Evolutionary conservation across 2,329 filamentous ascomycete species (phyloP), one percentile per base, ranked within the genome.

Genomic region (Plenodomus lindquistii): DNA sequence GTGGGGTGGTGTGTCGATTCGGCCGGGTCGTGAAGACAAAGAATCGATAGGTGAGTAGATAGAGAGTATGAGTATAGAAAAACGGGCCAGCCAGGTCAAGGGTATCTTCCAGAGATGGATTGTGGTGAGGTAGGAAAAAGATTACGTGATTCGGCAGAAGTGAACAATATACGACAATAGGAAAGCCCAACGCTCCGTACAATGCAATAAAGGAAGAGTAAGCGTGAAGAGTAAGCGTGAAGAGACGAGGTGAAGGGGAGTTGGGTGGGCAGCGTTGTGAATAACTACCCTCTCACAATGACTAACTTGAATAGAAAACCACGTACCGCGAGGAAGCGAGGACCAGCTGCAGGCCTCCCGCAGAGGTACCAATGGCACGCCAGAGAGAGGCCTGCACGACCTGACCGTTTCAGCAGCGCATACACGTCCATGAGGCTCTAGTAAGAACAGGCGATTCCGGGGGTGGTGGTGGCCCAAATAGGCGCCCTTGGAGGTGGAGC

Each of bases 361-460:
- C 58, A 31, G 54, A 60, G 62, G 65, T 65, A 65, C 69, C 66
- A 69, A 67, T 69, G 57, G 62, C 62, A 71, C 68, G 59, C 63
- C 66, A 67, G 67, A 68, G 63, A 61, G 55, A 63, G 61, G 66
- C 57, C 67, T 66, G 63, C 63, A 65, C 66, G 62, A 66, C 63
- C 62, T 60, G 59, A 61, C 64, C 63, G 74, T 75, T 74, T 74
- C 74, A 71, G 59, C 57, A 65, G 67, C 52, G 64, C 61, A 72
- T 67, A 65, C 72, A 70, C 62, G 68, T 66, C 66, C 62, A 58
- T 71, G 70, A 69, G 69, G 68, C 74, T 74, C 72, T 71, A 72
- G 69, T 69, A 67, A 67, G 68, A 68, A 68, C 55, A 59, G 63
- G 65, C 61, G 60, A 59, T 61, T 69, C 54, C 51, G 50, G 61